Evolutionary conservation across 2,329 filamentous ascomycete species (phyloP).

Genomic region (Didymella exigua): DNA sequence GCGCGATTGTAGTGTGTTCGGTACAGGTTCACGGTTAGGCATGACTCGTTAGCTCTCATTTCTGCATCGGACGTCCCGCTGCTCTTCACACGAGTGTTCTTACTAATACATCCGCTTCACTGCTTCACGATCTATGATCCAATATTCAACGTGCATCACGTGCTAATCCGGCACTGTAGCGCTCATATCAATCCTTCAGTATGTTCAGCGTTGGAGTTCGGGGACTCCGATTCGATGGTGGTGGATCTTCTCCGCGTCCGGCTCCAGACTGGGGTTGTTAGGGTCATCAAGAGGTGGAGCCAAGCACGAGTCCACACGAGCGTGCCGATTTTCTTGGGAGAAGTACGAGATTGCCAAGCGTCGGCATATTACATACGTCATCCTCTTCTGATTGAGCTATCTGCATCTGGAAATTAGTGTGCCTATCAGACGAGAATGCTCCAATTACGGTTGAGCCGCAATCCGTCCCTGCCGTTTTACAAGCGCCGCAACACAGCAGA

Average conservation of each 20-base stretch:
- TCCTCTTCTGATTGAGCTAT: slow-evolving; percentile 3
- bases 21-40: slow-evolving; percentile 2
- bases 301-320: slow-evolving; percentile 1
- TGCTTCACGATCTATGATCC: neutral
- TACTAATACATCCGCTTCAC: neutral
- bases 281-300: slow-evolving; percentile 11
- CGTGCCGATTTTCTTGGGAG: neutral
- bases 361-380: slow-evolving; percentile 18
- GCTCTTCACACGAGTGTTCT: neutral
- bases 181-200: slow-evolving; percentile 8
- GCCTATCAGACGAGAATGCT: slow-evolving; percentile 7
- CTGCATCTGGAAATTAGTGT: slow-evolving; percentile 3
- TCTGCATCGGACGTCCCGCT: slow-evolving; percentile 1
- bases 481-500: neutral
- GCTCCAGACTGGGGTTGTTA: slow-evolving; percentile 13
- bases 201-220: slow-evolving; percentile 8
- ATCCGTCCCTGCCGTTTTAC: neutral
- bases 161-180: neutral
- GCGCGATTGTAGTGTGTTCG: slow-evolving; percentile 6
- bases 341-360: slow-evolving; percentile 7
- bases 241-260: slow-evolving; percentile 10
- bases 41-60: slow-evolving; percentile 10
- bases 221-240: slow-evolving; percentile 6
- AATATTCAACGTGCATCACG: neutral
- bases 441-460: slow-evolving; percentile 14